Base-by-base conservation (phyloP, 2,329 filamentous ascomycete species). In the Exophiala bonariae region DNA sequence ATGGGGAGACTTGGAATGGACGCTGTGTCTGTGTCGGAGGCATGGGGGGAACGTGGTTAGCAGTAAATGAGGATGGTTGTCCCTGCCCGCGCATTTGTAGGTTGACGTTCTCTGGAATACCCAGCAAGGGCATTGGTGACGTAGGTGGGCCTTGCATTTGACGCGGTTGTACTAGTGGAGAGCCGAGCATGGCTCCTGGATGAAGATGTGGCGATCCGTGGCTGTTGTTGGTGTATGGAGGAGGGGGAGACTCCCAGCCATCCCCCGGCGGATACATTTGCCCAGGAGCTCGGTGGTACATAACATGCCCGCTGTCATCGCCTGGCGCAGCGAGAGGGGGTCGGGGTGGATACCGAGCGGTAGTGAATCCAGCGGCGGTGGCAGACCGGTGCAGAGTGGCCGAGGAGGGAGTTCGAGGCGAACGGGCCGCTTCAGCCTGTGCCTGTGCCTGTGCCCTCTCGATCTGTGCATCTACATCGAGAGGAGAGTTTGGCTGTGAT, bases 291-390 rank as follows among this genome's bases (percentile, higher is more conserved):
- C 38, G 38, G 16, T 37, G 33, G 35, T 44, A 49, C 11, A 47
- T 16, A n/a, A n/a, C n/a, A 14, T 47, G 43, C 9, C 34, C 44
- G 8, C 18, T 22, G 20, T 42, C 41, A 37, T 56, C 34, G 30
- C 49, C 46, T 30, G 50, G 50, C n/a, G 53, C 44, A 11, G 48
- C 50, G 10, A 59, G 50, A 17, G 57, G 57, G 11, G 57, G 56
- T 32, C 81, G 68, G 43, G 76, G 70, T 50, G 80, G 82, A 55
- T 87, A 76, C 41, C 85, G 75, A 16, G 80, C 79, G 39, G 85
- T 80, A 55, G 82, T 87, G 9, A 81, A 81, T 19, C 86, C 85
- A 23, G 84, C 85, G n/a, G 85, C 85, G 1, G 71, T 72, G 30
- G 48, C 49, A n/a, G 55, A 50, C 19, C 57, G 49, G 17, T 58